Evolutionary conservation across 2,329 filamentous ascomycete species (phyloP), one percentile per base, ranked within the genome.

Genomic region (Fusarium sacchari): DNA sequence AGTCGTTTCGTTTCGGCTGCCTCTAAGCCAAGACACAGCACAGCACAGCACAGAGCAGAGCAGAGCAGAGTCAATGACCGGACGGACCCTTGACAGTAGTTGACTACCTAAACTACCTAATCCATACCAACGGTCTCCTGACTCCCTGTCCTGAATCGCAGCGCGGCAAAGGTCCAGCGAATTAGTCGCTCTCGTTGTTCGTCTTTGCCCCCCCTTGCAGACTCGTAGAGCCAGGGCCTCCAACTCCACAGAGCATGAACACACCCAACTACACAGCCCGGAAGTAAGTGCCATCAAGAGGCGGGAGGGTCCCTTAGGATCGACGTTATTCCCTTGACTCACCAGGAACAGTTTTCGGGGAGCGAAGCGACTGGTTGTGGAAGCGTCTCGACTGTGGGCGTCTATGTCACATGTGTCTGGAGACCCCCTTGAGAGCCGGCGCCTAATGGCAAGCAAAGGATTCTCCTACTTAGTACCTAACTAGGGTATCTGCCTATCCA

Each of bases 341-440:
- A 63, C 66, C 59, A 65, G 61, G 69, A 40, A 55, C 32, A 52
- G 36, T 64, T 62, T 47, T 58, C 43, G 50, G 64, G 61, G 64
- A 60, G 55, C 14, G 40, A 68, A 65, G 71, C 64, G 71, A 74
- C 71, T 74, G 71, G 71, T 36, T 50, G 67, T 74, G 62, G 71
- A 57, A 69, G 71, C 67, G 71, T 74, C 71, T 74, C 71, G 71
- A 69, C 67, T 73, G 59, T 74, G 71, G 71, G 71, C 71, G 71
- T 72, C 67, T 74, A 74, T 60, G 71, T 74, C 71, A 59, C 71
- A 74, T 74, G 71, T 71, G 68, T 64, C 63, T 60, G 71, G 71
- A 46, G 56, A 43, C 44, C 53, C 71, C 59, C 43, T 44, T 65
- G 55, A 44, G 34, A 50, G 46, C 36, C 30, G 63, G 71, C 71